Evolutionary conservation across 805 yeast species (phyloP).

Genomic region (Jamesozyma jinghongensis): DNA sequence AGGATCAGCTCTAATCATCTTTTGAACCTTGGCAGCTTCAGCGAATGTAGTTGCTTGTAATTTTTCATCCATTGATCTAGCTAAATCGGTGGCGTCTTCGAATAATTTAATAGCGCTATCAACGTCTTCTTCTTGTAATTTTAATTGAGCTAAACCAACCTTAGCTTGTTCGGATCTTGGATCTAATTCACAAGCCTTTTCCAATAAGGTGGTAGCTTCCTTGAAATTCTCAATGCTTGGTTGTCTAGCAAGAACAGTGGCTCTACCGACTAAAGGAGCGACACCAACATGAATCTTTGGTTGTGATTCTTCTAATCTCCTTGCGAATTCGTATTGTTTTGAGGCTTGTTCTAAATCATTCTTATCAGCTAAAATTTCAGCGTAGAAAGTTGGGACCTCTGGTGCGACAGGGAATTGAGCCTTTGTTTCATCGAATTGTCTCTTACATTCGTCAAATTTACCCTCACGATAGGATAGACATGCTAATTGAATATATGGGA

Average conservation of each 20-base stretch:
- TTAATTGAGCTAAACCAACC: slow-evolving; percentile 84
- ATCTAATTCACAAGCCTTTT: slow-evolving; percentile 72
- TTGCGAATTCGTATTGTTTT: slow-evolving; percentile 78
- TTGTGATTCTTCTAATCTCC: slow-evolving; percentile 63
- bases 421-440: slow-evolving; percentile 59
- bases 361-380: slow-evolving; percentile 82
- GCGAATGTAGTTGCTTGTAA: slow-evolving; percentile 84
- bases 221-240: slow-evolving; percentile 36
- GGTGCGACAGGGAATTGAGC: slow-evolving; percentile 76
- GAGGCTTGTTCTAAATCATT: slow-evolving; percentile 65
- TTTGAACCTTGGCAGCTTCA: slow-evolving; percentile 88
- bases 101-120: slow-evolving; percentile 75
- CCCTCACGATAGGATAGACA: slow-evolving; percentile 78
- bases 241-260: slow-evolving; percentile 57
- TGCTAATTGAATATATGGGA: slow-evolving; percentile 85
- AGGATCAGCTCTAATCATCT: slow-evolving; percentile 64
- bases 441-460: slow-evolving; percentile 46
- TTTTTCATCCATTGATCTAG: slow-evolving; percentile 80
- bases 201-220: slow-evolving; percentile 56
- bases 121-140: slow-evolving; percentile 71
- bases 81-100: slow-evolving; percentile 71
- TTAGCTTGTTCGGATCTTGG: slow-evolving; percentile 85
- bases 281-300: slow-evolving; percentile 70
- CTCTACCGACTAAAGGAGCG: slow-evolving; percentile 82
- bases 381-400: slow-evolving; percentile 90